Conservation (phyloP, 306 rosid genomes). For the Acacia crassicarpa region DNA sequence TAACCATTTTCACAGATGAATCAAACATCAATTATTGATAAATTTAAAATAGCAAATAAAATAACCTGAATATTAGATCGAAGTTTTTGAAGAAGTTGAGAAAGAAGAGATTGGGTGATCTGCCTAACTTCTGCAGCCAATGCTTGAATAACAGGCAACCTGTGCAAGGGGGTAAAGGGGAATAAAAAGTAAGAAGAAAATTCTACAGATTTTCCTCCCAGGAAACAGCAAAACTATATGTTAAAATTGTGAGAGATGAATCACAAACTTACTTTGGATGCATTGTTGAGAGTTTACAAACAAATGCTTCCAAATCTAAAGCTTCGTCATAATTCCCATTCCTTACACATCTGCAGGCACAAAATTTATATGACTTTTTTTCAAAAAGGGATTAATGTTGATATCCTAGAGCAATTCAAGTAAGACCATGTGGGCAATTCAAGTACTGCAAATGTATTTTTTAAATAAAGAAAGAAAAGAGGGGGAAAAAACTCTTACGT, state of each 20-base stretch:
- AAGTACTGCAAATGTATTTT: background rate
- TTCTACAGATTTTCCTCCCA: conserved; percentile 18
- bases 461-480: background rate
- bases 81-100: conserved; percentile 95
- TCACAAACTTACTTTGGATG: conserved; percentile 49
- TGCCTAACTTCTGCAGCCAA: conserved; percentile 88
- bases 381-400: background rate
- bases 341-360: conserved; percentile 76
- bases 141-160: conserved; percentile 84
- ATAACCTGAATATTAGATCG: conserved; percentile 96
- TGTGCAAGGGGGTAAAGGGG: conserved; percentile 14
- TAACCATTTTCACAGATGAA: conserved; percentile 17
- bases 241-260: background rate
- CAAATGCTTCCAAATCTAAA: conserved; percentile 94
- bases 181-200: conserved; percentile 1
- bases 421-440: background rate
- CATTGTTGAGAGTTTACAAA: conserved; percentile 89
- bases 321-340: conserved; percentile 99
- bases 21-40: conserved; percentile 12
- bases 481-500: background rate
- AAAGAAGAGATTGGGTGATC: conserved; percentile 94
- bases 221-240: conserved; percentile 6
- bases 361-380: conserved; percentile 3
- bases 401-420: background rate
- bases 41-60: conserved; percentile 22